A percentile compares a stretch with the other conserved stretches of the same genome.
Conservation (phyloP, 306 rosid species). For the Dryas octopetala region DNA sequence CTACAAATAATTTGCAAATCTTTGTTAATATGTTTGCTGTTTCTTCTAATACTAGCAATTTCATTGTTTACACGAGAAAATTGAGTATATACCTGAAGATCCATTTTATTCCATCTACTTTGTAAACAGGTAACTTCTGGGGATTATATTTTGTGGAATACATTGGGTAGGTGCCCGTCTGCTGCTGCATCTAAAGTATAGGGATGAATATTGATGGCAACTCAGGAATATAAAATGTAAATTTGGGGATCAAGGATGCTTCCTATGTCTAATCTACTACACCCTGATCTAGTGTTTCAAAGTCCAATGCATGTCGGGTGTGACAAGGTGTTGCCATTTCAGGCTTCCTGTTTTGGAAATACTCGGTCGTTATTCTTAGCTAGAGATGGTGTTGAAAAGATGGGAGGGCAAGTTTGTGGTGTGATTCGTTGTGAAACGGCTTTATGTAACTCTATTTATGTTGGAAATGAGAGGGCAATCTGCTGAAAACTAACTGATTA, state of each 20-base stretch:
- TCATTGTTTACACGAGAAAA: background rate
- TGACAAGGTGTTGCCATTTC: background rate
- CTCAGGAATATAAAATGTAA: conserved; percentile 1
- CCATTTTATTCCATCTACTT: background rate
- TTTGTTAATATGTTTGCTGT: background rate
- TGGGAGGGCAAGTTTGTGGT: background rate
- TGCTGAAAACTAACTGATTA: background rate
- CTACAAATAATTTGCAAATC: background rate
- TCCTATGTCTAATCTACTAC: conserved; percentile 21
- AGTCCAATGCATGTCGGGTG: background rate
- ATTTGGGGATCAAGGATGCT: conserved; percentile 18
- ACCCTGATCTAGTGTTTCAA: background rate
- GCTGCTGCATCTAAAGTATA: conserved; percentile 46
- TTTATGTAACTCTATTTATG: background rate
- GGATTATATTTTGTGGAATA: conserved; percentile 93
- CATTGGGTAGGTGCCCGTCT: conserved; percentile 81
- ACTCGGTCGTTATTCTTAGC: background rate
- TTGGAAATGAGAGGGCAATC: background rate
- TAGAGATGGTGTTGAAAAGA: background rate
- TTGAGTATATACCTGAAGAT: background rate
- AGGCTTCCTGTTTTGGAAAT: background rate
- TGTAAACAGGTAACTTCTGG: conserved; percentile 65
- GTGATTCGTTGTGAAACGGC: conserved; percentile 1
- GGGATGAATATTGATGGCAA: conserved; percentile 21
- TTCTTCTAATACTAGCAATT: background rate